These are phyloP conservation scores for Bryopsis sp. DNA, from an alignment of 139 green algal genomes.

Conservation along the genomic window DNA sequence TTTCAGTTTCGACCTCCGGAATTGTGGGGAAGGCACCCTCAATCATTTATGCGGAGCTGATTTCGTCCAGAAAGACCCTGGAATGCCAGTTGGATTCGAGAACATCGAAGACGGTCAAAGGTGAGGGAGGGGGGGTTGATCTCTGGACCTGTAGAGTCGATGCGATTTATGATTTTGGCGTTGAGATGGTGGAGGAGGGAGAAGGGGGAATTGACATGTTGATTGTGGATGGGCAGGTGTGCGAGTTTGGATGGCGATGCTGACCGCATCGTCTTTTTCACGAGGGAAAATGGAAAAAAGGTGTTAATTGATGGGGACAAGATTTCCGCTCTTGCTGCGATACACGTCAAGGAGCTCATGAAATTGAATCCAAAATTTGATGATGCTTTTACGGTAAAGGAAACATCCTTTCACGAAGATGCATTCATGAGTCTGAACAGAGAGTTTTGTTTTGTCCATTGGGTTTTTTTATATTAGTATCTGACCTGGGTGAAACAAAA, in stretches of 20 bases:
- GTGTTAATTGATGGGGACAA: conserved; percentile 88
- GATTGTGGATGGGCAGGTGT: too few species aligned
- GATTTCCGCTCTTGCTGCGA: conserved; percentile 75
- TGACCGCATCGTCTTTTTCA: conserved; percentile 94
- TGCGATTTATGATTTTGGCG: too few species aligned
- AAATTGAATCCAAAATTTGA: background rate
- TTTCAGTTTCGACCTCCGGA: conserved; percentile 14
- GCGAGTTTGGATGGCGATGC: conserved; percentile 87
- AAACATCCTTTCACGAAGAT: too few species aligned
- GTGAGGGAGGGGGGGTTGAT: conserved; percentile 9
- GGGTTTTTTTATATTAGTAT: too few species aligned
- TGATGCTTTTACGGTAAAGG: background rate
- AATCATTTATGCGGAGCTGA: conserved; percentile 87
- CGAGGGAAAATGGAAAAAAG: conserved; percentile 16
- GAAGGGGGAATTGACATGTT: too few species aligned
- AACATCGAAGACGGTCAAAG: conserved; percentile 24
- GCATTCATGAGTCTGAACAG: too few species aligned
- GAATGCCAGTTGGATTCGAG: conserved; percentile 39
- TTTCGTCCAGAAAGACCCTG: conserved; percentile 86
- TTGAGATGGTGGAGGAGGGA: too few species aligned
- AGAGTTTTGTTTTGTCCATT: too few species aligned
- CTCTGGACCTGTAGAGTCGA: background rate
- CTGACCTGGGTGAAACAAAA: too few species aligned
- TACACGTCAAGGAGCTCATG: conserved; percentile 52
- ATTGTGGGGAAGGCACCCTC: conserved; percentile 37